phyloP scores from a whole-genome alignment of 805 yeast species.

The Clavispora fructus region DNA sequence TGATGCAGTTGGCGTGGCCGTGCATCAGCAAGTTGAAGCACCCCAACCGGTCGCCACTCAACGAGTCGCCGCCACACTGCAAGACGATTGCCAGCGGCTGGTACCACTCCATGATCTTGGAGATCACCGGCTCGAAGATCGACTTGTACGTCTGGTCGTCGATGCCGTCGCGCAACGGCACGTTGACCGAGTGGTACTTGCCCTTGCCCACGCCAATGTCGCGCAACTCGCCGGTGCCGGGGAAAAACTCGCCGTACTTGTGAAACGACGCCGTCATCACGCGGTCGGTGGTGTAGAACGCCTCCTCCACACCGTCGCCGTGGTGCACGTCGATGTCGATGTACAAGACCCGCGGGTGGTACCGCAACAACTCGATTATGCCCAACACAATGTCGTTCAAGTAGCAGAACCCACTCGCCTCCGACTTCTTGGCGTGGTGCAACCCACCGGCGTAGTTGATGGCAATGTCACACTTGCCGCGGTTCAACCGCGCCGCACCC shows the following conservation, averaged over 20 bases:
- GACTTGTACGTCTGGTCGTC: constrained; percentile 86
- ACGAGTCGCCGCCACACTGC: constrained; percentile 97
- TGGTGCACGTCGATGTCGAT: constrained; percentile 91
- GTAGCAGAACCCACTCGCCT: constrained; percentile 88
- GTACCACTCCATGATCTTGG: constrained; percentile 73
- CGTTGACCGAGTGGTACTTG: constrained; percentile 76
- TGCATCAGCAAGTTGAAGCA: constrained; percentile 89
- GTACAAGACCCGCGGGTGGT: constrained; percentile 80
- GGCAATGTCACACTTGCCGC: constrained; percentile 85
- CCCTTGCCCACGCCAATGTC: constrained; percentile 85
- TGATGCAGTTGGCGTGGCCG: constrained; percentile 96
- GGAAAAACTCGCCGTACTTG: constrained; percentile 89
- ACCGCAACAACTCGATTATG: constrained; percentile 69
- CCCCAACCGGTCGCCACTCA: constrained; percentile 93
- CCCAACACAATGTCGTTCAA: constrained; percentile 87
- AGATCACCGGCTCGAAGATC: constrained; percentile 83
- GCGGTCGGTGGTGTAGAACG: constrained; percentile 84
- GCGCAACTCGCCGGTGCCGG: constrained; percentile 84
- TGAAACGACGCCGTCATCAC: constrained; percentile 90
- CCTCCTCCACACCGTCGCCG: constrained; percentile 95
- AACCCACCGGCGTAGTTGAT: constrained; percentile 92
- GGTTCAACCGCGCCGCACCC: constrained; percentile 76
- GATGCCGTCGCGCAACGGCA: constrained; percentile 87
- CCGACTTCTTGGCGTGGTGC: constrained; percentile 88
- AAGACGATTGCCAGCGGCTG: constrained; percentile 96